Evolutionary conservation across 108 stramenopile species (phyloP).

Genomic region (Craspedostauros australis): DNA sequence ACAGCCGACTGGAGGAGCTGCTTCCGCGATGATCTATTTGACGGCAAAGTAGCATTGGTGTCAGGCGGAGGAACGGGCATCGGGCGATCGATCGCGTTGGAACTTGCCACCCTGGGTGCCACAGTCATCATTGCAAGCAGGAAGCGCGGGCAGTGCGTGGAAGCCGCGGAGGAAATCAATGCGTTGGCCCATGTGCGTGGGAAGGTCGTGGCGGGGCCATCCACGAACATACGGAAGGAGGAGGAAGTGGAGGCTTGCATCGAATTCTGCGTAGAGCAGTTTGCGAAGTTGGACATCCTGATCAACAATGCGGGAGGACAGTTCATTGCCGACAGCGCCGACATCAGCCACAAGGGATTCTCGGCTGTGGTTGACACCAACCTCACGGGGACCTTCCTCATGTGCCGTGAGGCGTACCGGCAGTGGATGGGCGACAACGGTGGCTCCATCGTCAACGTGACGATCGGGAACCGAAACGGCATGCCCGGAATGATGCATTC

Average conservation of each 20-base stretch:
- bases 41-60: conserved; percentile 67
- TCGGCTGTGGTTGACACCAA: conserved; percentile 76
- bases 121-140: conserved; percentile 77
- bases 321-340: conserved; percentile 63
- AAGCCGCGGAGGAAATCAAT: conserved; percentile 59
- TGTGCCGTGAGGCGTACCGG: conserved; percentile 66
- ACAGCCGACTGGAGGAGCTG: conserved; percentile 52
- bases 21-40: conserved; percentile 66
- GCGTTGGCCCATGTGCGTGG: conserved; percentile 11
- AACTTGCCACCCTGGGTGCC: conserved; percentile 63
- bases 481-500: conserved; percentile 81
- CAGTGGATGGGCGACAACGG: conserved; percentile 80
- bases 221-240: conserved; percentile 69
- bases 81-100: conserved; percentile 56
- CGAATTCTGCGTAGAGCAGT: conserved; percentile 38
- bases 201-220: conserved; percentile 53
- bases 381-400: conserved; percentile 72
- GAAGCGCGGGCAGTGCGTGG: conserved; percentile 42
- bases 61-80: conserved; percentile 89
- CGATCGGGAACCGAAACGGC: conserved; percentile 80
- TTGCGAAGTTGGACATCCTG: conserved; percentile 55
- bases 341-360: conserved; percentile 62
- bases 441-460: conserved; percentile 82
- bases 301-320: conserved; percentile 88
- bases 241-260: conserved; percentile 55